phyloP scores from a whole-genome alignment of 257 asterid species.

The Solanum piurae region DNA sequence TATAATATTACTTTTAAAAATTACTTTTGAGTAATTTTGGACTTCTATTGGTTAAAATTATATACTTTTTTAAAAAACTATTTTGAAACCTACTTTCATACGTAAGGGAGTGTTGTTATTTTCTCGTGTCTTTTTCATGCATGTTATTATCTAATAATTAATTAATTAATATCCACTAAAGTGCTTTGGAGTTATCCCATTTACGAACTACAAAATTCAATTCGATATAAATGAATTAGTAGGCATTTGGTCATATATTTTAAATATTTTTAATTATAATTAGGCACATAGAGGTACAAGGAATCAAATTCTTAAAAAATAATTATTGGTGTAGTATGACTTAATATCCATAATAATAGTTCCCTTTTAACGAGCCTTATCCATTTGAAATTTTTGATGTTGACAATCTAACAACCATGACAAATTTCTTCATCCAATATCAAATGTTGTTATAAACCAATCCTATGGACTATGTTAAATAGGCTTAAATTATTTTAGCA shows the following conservation, averaged over 20 bases:
- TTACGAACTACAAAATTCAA: too few relatives aligned
- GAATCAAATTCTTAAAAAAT: background rate
- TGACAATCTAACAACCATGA: background rate
- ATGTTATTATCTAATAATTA: background rate
- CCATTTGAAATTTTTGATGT: background rate
- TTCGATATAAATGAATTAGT: background rate
- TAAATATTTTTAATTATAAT: background rate
- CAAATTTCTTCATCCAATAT: background rate
- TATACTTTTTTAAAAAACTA: too few relatives aligned
- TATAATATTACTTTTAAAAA: too few relatives aligned
- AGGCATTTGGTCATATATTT: background rate
- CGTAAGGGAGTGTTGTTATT: background rate
- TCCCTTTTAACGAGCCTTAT: background rate
- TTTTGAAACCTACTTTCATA: background rate
- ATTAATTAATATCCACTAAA: background rate
- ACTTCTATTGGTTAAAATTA: background rate
- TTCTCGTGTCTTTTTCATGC: background rate
- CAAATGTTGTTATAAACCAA: background rate
- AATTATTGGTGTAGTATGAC: background rate
- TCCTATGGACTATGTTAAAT: background rate
- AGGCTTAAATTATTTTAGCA: background rate
- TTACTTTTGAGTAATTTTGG: background rate
- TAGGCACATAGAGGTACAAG: background rate
- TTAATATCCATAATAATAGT: background rate
- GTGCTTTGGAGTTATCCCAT: background rate